Percentiles rank a stretch among this genome's conserved stretches.
Evolutionary conservation across 2,329 filamentous ascomycete genomes (phyloP).

Genomic region (Penicillium sclerotiorum): DNA sequence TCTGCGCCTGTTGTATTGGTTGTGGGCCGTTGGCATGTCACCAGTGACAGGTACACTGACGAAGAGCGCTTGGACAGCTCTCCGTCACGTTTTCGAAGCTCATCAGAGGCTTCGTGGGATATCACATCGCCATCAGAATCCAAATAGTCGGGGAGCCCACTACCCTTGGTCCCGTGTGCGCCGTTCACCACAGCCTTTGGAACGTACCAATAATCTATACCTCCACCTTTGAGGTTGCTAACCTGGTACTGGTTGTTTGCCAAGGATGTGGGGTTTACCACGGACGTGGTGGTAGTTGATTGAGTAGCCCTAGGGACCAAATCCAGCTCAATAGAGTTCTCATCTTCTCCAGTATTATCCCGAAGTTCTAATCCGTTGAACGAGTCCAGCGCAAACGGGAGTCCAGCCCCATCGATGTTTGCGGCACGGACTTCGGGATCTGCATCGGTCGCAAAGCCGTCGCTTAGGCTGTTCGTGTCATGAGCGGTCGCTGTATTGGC

Average conservation of each 20-base stretch:
- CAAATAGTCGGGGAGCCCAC: constrained; percentile 35
- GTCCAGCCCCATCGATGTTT: constrained; percentile 33
- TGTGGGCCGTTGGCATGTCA: constrained; percentile 77
- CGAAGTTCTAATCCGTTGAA: constrained; percentile 36
- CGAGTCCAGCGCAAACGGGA: constrained; percentile 29
- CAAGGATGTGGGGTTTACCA: constrained; percentile 52
- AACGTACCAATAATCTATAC: constrained; percentile 67
- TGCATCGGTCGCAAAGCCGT: constrained; percentile 50
- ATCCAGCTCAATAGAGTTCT: constrained; percentile 35
- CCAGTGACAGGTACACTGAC: constrained; percentile 78
- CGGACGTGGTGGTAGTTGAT: no score
- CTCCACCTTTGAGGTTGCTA: constrained; percentile 65
- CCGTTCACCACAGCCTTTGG: constrained; percentile 58
- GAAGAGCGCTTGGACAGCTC: constrained; percentile 37
- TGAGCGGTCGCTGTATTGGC: constrained; percentile 64
- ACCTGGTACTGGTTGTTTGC: constrained; percentile 66
- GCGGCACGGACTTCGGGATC: constrained; percentile 43
- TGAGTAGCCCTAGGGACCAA: constrained; percentile 58
- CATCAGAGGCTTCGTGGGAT: constrained; percentile 4
- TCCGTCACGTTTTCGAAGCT: constrained; percentile 22
- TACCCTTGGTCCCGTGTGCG: constrained; percentile 37
- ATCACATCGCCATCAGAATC: constrained; percentile 27
- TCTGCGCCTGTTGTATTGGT: constrained; percentile 51
- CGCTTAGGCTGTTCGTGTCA: constrained; percentile 58
- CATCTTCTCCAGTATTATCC: constrained; percentile 36